Base-by-base conservation (phyloP, 371 early-diverging fungal species). In the Furculomyces boomerangus region DNA sequence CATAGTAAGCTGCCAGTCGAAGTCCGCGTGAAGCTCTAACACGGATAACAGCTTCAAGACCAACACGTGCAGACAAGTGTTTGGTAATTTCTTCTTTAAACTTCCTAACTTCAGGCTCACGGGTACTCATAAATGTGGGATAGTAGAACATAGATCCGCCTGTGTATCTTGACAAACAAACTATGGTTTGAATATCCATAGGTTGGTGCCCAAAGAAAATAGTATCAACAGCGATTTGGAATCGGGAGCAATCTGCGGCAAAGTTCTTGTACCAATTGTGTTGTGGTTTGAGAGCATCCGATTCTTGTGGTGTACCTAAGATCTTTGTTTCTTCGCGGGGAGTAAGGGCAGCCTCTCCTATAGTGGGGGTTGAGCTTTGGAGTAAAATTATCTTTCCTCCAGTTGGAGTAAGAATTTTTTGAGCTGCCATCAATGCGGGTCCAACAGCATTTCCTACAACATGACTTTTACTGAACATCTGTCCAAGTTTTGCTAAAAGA, bases 101-200 rank as follows among this genome's bases (percentile, higher is more conserved):
- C 60, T 95, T 94, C 60, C 80, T 63, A 0, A 84, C 81, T 61
- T 94, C 93, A 61, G 90, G 86, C 0, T 82, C 70, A 55, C 91
- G 79, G 3, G 75, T 74, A 1, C 91, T 90, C 60, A 87, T 84
- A 64, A 97, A 99, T 30, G 81, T 84, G 44, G 98, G 96, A 64
- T 98, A 99, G 69, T 89, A 89, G 70, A 84, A 88, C 0, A 86
- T 74, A 55, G 86, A 79, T 32, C 99, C 99, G 32, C 97, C 98
- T 0, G 98, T 98, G 66, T 83, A 89, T 53, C 84, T 83, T 20
- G 91, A 82, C 29, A 83, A 69, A 26, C 84, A 83, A 74, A 83
- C 81, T 18, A 98, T 64, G 0, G 95, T 90, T 1, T 98, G 91
- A 10, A 96, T 74, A 67, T 98, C 99, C 41, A 88, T 78, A 58